Base-by-base conservation (phyloP, 2,329 filamentous ascomycete genomes). In the Sclerotinia glacialis region DNA sequence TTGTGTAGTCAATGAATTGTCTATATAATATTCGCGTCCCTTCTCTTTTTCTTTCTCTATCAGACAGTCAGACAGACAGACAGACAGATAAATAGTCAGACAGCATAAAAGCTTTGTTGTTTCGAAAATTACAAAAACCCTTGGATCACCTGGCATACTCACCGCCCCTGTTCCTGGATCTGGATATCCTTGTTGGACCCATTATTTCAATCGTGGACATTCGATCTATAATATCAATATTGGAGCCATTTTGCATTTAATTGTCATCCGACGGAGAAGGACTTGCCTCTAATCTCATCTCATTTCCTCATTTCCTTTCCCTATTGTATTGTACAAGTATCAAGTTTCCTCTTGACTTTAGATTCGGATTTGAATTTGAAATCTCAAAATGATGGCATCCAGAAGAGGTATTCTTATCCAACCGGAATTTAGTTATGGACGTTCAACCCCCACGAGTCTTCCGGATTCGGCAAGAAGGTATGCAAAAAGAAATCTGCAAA, bases 381-480 rank as follows among this genome's bases (percentile, higher is more conserved):
- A 26, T 49, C 34, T 65, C 54, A 65, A 65, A 44, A 76, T 74
- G 70, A 76, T 76, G 73, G 71, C 75, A 49, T 70, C 74, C 65
- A 75, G 74, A 75, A 72, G 75, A 69, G 75, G 72, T 67, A 64
- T 72, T 64, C 71, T 71, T 65, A 69, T 74, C 66, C 75, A 76
- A 68, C 73, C 73, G 64, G 75, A 76, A 63, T 75, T 71, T 69
- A 69, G 68, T 69, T 74, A 73, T 69, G 71, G 69, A 67, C 71
- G 71, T 40, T 67, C 72, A 47, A 67, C 68, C 56, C 65, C 72
- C 47, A 73, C 70, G 67, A 70, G 70, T 52, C 65, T 71, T 44
- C 65, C 72, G 55, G 72, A 72, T 55, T 47, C 71, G 54, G 69
- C 74, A 26, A 74, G 73, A 75, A 76, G 75, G 75, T 77, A 76